These are phyloP conservation scores for Podila epicladia DNA, from an alignment of 192 early-diverging fungal species.

Conservation along the genomic window DNA sequence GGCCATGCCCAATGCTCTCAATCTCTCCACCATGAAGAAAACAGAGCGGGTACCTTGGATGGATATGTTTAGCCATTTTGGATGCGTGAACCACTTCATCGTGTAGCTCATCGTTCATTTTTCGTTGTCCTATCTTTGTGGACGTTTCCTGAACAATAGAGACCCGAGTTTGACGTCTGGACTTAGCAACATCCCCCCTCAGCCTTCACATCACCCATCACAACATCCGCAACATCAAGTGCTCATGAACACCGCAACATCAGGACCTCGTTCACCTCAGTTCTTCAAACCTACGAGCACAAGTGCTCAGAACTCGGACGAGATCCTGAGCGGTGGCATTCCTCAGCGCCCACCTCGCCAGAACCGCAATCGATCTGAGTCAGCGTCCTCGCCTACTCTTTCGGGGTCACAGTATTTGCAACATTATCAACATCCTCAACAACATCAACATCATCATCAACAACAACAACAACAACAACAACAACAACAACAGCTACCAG, in stretches of 20 bases:
- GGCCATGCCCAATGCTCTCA: no score
- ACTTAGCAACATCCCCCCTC: neutral
- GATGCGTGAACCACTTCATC: no score
- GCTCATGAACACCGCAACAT: neutral
- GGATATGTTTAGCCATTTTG: no score
- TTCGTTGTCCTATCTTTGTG: no score
- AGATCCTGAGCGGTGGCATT: slow-evolving; percentile 18
- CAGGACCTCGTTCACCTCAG: slow-evolving; percentile 34
- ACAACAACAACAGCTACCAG: neutral
- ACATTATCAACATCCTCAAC: slow-evolving; percentile 15
- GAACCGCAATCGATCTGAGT: slow-evolving; percentile 27
- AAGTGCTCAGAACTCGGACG: slow-evolving; percentile 25
- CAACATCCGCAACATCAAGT: neutral
- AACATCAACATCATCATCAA: slow-evolving; percentile 17
- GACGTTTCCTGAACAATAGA: neutral
- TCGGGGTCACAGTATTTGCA: slow-evolving; percentile 26
- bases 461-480: slow-evolving; percentile 16
- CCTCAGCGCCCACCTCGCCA: slow-evolving; percentile 37
- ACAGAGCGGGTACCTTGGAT: no score
- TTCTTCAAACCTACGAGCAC: slow-evolving; percentile 2
- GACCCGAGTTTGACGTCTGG: neutral
- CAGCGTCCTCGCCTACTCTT: slow-evolving; percentile 24
- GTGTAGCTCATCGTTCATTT: no score
- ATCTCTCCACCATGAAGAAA: no score
- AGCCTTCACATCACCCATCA: neutral